Evolutionary conservation across 1,139 yeast species (phyloP), one percentile per base, ranked within the genome.

Genomic region (Arxiozyma slooffiae): DNA sequence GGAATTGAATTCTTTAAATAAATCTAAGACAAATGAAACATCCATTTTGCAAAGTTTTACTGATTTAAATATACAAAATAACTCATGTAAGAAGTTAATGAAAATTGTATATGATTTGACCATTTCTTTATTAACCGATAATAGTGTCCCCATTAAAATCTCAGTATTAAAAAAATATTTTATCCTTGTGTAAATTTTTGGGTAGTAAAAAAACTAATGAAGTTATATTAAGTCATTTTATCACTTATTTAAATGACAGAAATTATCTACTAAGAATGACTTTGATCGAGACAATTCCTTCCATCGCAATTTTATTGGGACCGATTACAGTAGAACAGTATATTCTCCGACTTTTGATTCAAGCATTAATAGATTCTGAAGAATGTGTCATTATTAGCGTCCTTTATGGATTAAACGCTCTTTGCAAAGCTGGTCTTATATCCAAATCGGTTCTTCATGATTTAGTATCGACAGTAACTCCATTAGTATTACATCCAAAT

Each of bases 201-300:
- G 97, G 97, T 0, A 80, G 83, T 47, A 95, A 88, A 49, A 85
- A 81, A 58, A 85, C 96, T 0, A 89, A 86, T 62, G 97, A 94
- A 66, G 74, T 90, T 43, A 81, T 94, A 17, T 68, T 94, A 47
- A 90, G 96, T 43, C 98, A 94, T 71, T 71, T 90, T 49, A 89
- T 92, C 45, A 90, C 97, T 0, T 94, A 89, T 61, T 70, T 94
- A 53, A 94, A 94, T 64, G 97, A 89, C 62, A 75, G 80, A 48
- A 81, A 82, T 60, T 73, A 84, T 3, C 77, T 80, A 30, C 70
- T 92, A 24, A 73, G 95, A 52, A 70, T 85, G 36, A 81, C 82
- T 7, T 82, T 94, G 59, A 79, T 90, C 44, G 77, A 82, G 39
- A 76, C 88, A n/a, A 79, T 90, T n/a, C 76, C 88, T 7, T 80